Evolutionary conservation across 2,329 filamentous ascomycete species (phyloP).

Genomic region (Didymella arachidicola): DNA sequence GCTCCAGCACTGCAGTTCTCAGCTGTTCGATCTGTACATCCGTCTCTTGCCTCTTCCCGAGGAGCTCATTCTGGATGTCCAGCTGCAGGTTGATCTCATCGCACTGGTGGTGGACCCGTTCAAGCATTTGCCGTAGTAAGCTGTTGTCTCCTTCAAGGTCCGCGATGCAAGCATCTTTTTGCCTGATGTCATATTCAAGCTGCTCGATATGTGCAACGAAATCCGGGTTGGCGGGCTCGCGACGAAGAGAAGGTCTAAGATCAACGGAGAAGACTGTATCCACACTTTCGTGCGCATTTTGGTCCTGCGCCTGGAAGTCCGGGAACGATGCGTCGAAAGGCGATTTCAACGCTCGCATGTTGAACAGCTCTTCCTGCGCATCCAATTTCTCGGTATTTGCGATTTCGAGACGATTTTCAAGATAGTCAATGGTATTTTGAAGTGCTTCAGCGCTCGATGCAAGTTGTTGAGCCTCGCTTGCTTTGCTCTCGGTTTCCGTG

Average conservation of each 20-base stretch:
- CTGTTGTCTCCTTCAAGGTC: slow-evolving; percentile 36
- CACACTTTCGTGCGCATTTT: slow-evolving; percentile 35
- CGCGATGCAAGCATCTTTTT: slow-evolving; percentile 37
- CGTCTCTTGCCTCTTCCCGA: slow-evolving; percentile 35
- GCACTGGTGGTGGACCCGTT: slow-evolving; percentile 34
- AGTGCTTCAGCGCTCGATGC: slow-evolving; percentile 41
- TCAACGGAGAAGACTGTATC: slow-evolving; percentile 42
- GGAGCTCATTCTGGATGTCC: slow-evolving; percentile 41
- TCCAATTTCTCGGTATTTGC: slow-evolving; percentile 55
- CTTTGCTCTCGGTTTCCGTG: slow-evolving; percentile 38
- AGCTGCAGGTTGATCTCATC: slow-evolving; percentile 35
- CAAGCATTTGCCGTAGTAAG: slow-evolving; percentile 28
- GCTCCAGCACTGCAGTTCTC: slow-evolving; percentile 39
- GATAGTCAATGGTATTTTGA: slow-evolving; percentile 49
- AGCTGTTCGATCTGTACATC: slow-evolving; percentile 44
- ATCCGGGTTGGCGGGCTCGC: slow-evolving; percentile 30
- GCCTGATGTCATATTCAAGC: slow-evolving; percentile 44
- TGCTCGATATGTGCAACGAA: slow-evolving; percentile 43
- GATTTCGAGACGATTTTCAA: slow-evolving; percentile 51
- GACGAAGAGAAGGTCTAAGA: slow-evolving; percentile 25
- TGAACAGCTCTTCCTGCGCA: slow-evolving; percentile 48
- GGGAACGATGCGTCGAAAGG: slow-evolving; percentile 36
- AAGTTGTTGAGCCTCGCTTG: slow-evolving; percentile 36
- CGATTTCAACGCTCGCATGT: slow-evolving; percentile 37
- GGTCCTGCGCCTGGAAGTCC: slow-evolving; percentile 15